Evolutionary conservation across 1,284 basidiomycete genomes (phyloP).

Genomic region (Austropuccinia psidii): DNA sequence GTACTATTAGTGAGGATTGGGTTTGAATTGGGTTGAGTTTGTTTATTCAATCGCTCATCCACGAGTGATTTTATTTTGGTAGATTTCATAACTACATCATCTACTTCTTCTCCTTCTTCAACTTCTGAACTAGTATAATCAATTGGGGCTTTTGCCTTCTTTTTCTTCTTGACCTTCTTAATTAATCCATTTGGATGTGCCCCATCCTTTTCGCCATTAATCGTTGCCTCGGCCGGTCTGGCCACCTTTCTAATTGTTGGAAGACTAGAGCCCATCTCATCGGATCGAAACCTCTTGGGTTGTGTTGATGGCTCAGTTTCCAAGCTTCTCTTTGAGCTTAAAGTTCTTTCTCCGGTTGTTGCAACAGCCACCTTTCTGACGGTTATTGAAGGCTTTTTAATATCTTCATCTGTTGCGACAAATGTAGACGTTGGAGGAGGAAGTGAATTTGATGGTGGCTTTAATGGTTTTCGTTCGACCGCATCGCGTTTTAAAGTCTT

Average conservation of each 20-base stretch:
- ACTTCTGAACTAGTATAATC: slow-evolving; percentile 34
- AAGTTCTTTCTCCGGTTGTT: neutral
- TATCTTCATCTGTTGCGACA: neutral
- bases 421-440: neutral
- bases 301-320: neutral
- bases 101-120: slow-evolving; percentile 20
- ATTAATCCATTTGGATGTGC: neutral
- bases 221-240: neutral
- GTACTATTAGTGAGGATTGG: neutral
- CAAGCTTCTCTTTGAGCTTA: neutral
- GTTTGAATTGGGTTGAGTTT: neutral
- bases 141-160: neutral
- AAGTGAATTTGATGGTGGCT: neutral
- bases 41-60: too few relatives aligned
- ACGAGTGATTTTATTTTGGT: neutral
- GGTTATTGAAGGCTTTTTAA: neutral
- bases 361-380: slow-evolving; percentile 1
- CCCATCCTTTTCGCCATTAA: neutral
- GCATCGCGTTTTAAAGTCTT: slow-evolving; percentile 10
- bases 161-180: slow-evolving; percentile 25
- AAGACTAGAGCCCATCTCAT: neutral
- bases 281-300: neutral
- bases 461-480: neutral
- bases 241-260: slow-evolving; percentile 23
- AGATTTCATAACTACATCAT: neutral